These are phyloP conservation scores for Thelonectria rubi DNA, from an alignment of 2,329 filamentous ascomycete genomes.

Conservation along the genomic window DNA sequence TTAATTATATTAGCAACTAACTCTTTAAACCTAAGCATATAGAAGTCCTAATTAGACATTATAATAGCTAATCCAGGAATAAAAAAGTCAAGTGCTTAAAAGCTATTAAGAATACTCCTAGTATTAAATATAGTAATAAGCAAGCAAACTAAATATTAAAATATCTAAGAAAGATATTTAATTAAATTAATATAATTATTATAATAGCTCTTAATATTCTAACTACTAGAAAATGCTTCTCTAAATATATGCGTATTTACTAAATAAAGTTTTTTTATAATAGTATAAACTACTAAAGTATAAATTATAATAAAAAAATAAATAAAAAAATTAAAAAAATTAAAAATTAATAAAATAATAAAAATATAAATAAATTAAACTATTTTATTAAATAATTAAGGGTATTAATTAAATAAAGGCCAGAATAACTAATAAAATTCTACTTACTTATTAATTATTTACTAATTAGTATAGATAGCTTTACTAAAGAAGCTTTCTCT, in stretches of 20 bases:
- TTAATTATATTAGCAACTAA: conserved; percentile 20
- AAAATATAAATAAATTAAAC: too few species aligned
- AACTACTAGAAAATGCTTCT: conserved; percentile 4
- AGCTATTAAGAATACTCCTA: conserved; percentile 22
- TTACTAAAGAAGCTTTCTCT: not conserved
- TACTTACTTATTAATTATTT: not conserved
- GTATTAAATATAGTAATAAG: conserved; percentile 22
- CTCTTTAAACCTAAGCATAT: conserved; percentile 27
- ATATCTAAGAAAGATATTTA: conserved; percentile 16
- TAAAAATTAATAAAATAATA: too few species aligned
- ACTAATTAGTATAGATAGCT: not conserved
- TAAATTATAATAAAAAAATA: not conserved
- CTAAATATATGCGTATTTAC: conserved; percentile 1
- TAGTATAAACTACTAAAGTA: not conserved
- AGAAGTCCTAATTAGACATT: conserved; percentile 28
- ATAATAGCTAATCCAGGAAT: conserved; percentile 8
- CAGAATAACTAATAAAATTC: not conserved
- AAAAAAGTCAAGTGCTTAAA: conserved; percentile 20
- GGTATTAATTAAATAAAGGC: not conserved
- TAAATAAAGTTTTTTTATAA: conserved; percentile 13
- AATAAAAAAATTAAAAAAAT: too few species aligned
- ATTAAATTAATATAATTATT: not conserved
- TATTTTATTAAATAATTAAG: too few species aligned
- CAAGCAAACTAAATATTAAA: conserved; percentile 20
- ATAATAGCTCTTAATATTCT: conserved; percentile 11